Base-by-base conservation (phyloP, 176 grass and related monocot species). In the Puccinellia tenuiflora region DNA sequence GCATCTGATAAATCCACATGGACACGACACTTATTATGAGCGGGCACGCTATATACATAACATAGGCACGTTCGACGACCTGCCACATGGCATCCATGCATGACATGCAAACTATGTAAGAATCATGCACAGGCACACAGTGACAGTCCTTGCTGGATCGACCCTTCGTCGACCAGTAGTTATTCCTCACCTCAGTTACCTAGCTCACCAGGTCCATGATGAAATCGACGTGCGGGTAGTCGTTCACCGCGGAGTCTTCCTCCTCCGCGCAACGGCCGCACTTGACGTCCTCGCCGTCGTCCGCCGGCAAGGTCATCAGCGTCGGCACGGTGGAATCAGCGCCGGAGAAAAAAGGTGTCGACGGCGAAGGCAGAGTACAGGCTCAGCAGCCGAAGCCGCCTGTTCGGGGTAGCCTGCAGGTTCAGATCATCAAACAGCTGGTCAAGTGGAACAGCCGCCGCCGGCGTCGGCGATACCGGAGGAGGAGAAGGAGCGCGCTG, bases 191-290 rank as follows among this genome's bases (percentile, higher is more conserved):
- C 45, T 51, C 1, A 5, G 4, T 51, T 61, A 69, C 50, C 30
- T 87, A 57, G 1, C 52, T 60, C 68, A 84, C 14, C 30, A 85
- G 39, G 64, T 88, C 80, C 51, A 40, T 88, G 86, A 88, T 71
- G 53, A 88, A 74, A 57, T 88, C 86, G 9, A 70, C 11, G 21
- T 88, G 73, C 11, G 52, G 63, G 73, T 88, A 88, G 64, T 73
- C 68, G 3, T 25, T 35, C 10, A 48, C 17, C n/a, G 71, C 1
- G 2, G 59, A 11, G 3, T 38, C 69, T 8, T 57, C 82, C 20
- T 65, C 66, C 0, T 50, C 52, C 1, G 18, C 60, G 0, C 48
- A 17, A 15, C 35, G 48, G 8, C 8, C 9, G 24, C 52, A 13
- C 17, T 43, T 34, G 9, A 12, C 7, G 3, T 18, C 24, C 7